Evolutionary conservation across 306 rosid genomes (phyloP), one percentile per base, ranked within the genome.

Genomic region (Dicorynia guianensis): DNA sequence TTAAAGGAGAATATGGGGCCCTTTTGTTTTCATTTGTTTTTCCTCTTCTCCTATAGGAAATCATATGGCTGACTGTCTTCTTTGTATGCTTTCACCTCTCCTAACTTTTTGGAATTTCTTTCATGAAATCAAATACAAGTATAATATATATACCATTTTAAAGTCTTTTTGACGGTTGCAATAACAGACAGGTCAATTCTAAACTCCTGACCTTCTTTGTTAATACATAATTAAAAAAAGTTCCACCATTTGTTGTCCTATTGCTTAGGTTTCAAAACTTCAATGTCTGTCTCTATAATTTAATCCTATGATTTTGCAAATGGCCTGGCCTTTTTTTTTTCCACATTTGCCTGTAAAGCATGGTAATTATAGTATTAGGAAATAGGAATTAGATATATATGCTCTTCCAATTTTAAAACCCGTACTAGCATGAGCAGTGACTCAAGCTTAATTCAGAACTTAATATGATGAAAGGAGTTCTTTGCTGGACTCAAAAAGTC

Each of bases 1-100:
- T 48, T 60, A 9, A 68, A 33, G 33, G 38, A 34, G 25, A 60
- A 17, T 9, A 15, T 7, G 20, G 44, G 63, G 43, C 38, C 42
- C 56, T 74, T 74, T 61, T n/a, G 3, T 18, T 73, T 47, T 17
- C 4, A 15, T 56, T 0, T 55, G 10, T 19, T 8, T 3, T 0
- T 55, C 20, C 19, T 6, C 58, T 18, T 20, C 19, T 33, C 14
- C 63, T 63, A 6, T 11, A 12, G 10, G 30, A 25, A 2, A 25
- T 25, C 30, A 25, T 25, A 25, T 25, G 30, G 30, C 1, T 25
- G 30, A 25, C 30, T 25, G 30, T 25, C 30, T 25, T 52, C 12
- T 36, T 55, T 64, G 42, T 47, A 57, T 63, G 63, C 43, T 72
- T 58, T 57, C 14, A 13, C 25, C 50, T 33, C 38, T 43, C 18